Percentiles rank a stretch among this genome's conserved stretches.
Conservation (phyloP, 2,329 filamentous ascomycete genomes). For the Neonectria magnoliae region DNA sequence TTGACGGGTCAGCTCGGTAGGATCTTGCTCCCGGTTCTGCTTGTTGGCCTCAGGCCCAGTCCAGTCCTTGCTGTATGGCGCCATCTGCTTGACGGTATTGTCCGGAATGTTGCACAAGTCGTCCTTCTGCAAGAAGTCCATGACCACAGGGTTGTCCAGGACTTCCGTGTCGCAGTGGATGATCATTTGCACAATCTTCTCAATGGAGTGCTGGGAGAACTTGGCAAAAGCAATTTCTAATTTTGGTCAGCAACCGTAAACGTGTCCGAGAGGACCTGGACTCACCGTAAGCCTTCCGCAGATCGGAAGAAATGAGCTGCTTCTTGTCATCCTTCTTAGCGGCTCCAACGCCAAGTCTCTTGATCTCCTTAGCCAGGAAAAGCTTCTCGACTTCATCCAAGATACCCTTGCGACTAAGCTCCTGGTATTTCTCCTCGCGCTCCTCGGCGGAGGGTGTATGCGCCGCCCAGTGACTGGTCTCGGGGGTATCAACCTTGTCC, state of each 20-base stretch:
- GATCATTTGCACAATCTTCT: slow-evolving; percentile 90
- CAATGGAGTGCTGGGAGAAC: slow-evolving; percentile 84
- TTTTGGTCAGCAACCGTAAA: slow-evolving; percentile 43
- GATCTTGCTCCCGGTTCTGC: slow-evolving; percentile 85
- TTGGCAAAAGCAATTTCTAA: slow-evolving; percentile 90
- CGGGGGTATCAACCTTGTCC: slow-evolving; percentile 95
- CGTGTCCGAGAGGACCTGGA: slow-evolving; percentile 9
- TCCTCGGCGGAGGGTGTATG: slow-evolving; percentile 87
- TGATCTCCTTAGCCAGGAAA: slow-evolving; percentile 97
- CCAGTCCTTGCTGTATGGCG: slow-evolving; percentile 96
- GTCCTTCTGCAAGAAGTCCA: slow-evolving; percentile 95
- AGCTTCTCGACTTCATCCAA: slow-evolving; percentile 97
- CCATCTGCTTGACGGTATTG: slow-evolving; percentile 89
- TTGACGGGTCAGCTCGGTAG: slow-evolving; percentile 86
- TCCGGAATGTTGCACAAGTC: slow-evolving; percentile 93
- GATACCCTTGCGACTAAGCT: slow-evolving; percentile 93
- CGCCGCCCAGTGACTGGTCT: slow-evolving; percentile 91
- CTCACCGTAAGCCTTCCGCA: slow-evolving; percentile 86
- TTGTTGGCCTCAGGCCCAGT: slow-evolving; percentile 85
- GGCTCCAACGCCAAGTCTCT: slow-evolving; percentile 76
- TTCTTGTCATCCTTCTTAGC: slow-evolving; percentile 95
- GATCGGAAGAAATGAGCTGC: slow-evolving; percentile 90
- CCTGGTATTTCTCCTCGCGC: slow-evolving; percentile 94
- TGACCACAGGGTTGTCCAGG: slow-evolving; percentile 87
- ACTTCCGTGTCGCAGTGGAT: slow-evolving; percentile 94